Percentiles rank a stretch among this genome's conserved stretches.
phyloP scores from a whole-genome alignment of 2,329 filamentous ascomycete genomes.

The Neofusicoccum parvum region DNA sequence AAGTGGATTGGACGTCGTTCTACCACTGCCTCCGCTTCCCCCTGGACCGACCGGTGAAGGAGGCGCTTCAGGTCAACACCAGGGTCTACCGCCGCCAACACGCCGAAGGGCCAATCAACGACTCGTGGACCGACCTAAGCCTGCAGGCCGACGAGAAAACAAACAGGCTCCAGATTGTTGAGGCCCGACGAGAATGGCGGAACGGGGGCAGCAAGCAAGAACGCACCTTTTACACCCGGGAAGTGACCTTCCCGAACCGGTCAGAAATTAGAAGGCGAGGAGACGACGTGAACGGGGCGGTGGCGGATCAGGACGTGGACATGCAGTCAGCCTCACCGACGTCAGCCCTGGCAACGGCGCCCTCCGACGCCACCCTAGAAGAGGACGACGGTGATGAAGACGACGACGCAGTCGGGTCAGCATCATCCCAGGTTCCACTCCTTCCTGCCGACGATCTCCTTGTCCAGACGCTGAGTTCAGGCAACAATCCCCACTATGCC shows the following conservation, averaged over 20 bases:
- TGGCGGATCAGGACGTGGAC: neutral
- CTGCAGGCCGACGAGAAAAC: conserved; percentile 63
- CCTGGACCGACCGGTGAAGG: conserved; percentile 49
- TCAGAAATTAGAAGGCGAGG: neutral
- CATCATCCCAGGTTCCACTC: neutral
- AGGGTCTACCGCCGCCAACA: conserved; percentile 68
- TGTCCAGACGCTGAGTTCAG: conserved; percentile 30
- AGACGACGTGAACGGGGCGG: neutral
- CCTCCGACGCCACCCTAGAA: neutral
- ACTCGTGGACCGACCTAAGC: conserved; percentile 70
- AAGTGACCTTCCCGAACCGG: conserved; percentile 47
- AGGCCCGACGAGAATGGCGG: conserved; percentile 70
- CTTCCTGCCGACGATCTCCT: conserved; percentile 36
- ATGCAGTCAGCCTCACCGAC: conserved; percentile 5
- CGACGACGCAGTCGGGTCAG: neutral
- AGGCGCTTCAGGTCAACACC: conserved; percentile 47
- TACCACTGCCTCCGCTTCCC: conserved; percentile 69
- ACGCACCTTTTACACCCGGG: conserved; percentile 67
- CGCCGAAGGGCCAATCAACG: conserved; percentile 70
- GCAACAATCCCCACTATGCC: conserved; percentile 43
- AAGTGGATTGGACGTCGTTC: conserved; percentile 68
- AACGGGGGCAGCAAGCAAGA: conserved; percentile 58
- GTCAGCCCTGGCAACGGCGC: neutral
- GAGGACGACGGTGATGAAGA: neutral
- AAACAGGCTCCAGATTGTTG: conserved; percentile 62